Base-by-base conservation (phyloP, 2,329 filamentous ascomycete species). In the Neonectria ditissima region DNA sequence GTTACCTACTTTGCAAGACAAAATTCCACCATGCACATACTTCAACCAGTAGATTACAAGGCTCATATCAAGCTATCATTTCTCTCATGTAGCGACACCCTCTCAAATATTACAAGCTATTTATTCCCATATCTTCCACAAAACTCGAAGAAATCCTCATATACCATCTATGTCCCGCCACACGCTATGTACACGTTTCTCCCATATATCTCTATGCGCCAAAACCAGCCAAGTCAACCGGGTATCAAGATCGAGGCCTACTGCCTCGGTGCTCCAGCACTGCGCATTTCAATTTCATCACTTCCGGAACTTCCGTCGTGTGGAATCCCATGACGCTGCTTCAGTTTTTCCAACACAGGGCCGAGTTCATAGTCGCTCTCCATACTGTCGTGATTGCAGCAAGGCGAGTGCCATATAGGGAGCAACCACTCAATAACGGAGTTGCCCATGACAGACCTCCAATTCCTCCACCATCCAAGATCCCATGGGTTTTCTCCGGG, bases 401-500 rank as follows among this genome's bases (percentile, higher is more conserved):
- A 95, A 0, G 95, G 95, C 5, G 92, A 93, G 63, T 87, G 84
- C 60, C 83, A 87, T 34, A 97, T 76, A 0, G 95, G 95, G 1
- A 97, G 79, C 13, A 97, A 74, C 94, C 94, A 98, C 63, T 97
- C 92, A 14, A 90, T 65, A 2, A 89, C 67, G 20, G 80, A 86
- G 50, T 85, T 80, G 0, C 95, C 95, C 89, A 99, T 93, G 24
- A 97, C 87, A 14, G 90, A 86, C 67, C 88, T 87, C 80, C 94
- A 90, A 74, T 98, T 98, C 28, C 83, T 79, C 65, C 86, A 83
- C 9, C 80, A 79, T 2, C 92, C 92, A 1, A 96, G 81, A 71
- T 97, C 88, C 89, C 93, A 99, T 0, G 93, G 93, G 69, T 97
- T 97, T 70, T 96, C 90, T 10, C 92, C 90, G 0, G 87, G 85